These are phyloP conservation scores for Mycena capillaripes DNA, from an alignment of 768 basidiomycete species.

Conservation along the genomic window DNA sequence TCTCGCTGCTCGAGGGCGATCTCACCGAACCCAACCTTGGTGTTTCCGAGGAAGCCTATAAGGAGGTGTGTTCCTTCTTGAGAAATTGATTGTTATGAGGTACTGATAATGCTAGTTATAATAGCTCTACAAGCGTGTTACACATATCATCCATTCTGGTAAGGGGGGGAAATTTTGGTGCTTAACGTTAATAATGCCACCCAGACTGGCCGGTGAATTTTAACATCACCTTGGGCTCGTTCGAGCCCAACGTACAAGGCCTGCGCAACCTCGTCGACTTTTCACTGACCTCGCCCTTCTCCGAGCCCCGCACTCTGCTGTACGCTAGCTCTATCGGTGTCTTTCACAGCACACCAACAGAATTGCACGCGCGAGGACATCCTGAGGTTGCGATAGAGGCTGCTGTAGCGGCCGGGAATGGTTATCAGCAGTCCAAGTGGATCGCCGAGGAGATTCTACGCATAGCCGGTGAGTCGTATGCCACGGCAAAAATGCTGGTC, in stretches of 20 bases:
- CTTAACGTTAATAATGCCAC: background rate
- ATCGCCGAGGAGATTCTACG: conserved; percentile 6
- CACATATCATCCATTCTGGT: conserved; percentile 56
- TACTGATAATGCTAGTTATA: background rate
- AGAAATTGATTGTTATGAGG: background rate
- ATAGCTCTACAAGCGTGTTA: conserved; percentile 44
- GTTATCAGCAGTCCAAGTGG: conserved; percentile 53
- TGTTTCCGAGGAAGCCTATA: conserved; percentile 43
- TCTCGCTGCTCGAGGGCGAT: conserved; percentile 49
- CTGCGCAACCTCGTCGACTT: conserved; percentile 54
- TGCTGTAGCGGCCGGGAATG: conserved; percentile 38
- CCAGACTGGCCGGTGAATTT: conserved; percentile 52
- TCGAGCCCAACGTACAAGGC: conserved; percentile 44
- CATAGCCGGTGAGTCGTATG: background rate
- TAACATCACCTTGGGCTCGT: conserved; percentile 46
- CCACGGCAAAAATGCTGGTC: conserved; percentile 39
- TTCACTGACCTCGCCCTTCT: conserved; percentile 47
- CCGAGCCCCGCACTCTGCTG: conserved; percentile 44
- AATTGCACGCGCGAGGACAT: conserved; percentile 22
- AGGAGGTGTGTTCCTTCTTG: conserved; percentile 19
- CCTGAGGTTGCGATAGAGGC: conserved; percentile 35
- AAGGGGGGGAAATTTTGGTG: background rate
- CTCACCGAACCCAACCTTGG: conserved; percentile 36
- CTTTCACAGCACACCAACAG: conserved; percentile 24
- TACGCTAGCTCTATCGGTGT: conserved; percentile 52